Evolutionary conservation across 371 early-diverging fungal species (phyloP), one percentile per base, ranked within the genome.

Genomic region (Gilbertella persicaria): DNA sequence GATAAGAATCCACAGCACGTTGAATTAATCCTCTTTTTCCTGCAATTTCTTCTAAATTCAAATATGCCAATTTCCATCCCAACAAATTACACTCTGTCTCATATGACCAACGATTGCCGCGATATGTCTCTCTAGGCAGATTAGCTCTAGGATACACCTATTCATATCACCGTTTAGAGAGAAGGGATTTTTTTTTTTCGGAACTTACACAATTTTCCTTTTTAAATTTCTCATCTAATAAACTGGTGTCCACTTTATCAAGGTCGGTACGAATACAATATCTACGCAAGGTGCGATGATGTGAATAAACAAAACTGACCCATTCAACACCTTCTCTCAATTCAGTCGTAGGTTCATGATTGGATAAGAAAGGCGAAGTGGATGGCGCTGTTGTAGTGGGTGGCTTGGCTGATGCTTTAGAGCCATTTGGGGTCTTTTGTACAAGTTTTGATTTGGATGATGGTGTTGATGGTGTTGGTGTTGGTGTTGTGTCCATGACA

Each of bases 1-100:
- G 79, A 60, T 90, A 97, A 17, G 88, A 89, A 70, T 97, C 97
- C 0, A 97, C 97, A 0, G 96, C 95, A 4, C 96, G 75, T 61
- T 97, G 97, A 50, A 97, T 80, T 26, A 96, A 70, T 9, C 97
- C 97, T 38, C 95, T 84, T 38, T 90, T 90, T 5, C 87, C 94
- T 20, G 87, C 80, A 40, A 95, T 80, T 53, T 90, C 77, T 16
- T 80, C 78, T 14, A 77, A 80, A 66, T 97, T 97, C 12, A 94
- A 69, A 49, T 82, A 90, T 3, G 74, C 74, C 19, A 69, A 46
- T 55, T 64, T 64, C 69, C 69, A 69, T 12, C 69, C 69, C 25
- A 69, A 35, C 17, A 54, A 53, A 45, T 69, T 69, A 29, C 64
- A 64, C 42, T 60, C 68, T 5, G 59, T 68, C 38, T 68, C 68